Percentiles rank a stretch among this genome's conserved stretches.
Conservation (phyloP, 1,284 basidiomycete genomes). For the Ustilago tritici region DNA sequence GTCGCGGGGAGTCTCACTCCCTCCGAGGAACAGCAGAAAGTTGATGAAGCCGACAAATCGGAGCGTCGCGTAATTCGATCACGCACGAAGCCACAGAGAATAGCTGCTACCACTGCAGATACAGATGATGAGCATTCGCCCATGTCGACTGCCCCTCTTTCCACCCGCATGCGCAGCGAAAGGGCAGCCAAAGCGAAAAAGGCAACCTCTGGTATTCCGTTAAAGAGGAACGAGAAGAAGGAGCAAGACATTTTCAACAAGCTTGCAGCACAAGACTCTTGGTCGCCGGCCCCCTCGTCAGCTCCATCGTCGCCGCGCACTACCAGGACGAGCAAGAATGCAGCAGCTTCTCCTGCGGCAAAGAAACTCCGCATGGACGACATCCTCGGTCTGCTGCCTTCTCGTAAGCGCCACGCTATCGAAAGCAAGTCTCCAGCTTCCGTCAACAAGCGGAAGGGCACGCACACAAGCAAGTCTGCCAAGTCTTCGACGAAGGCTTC, state of each 20-base stretch:
- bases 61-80: conserved; percentile 10
- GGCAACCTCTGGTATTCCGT: conserved; percentile 10
- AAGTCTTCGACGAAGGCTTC: not conserved
- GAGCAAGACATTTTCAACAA: conserved; percentile 20
- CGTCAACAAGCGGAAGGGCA: conserved; percentile 5
- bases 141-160: not conserved
- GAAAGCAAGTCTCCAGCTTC: not conserved
- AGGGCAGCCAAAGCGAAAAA: not conserved
- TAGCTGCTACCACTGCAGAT: not conserved
- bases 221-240: conserved; percentile 25
- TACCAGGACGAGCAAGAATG: conserved; percentile 8
- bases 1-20: not conserved
- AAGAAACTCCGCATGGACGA: conserved; percentile 35
- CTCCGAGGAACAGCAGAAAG: not conserved
- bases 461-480: conserved; percentile 10
- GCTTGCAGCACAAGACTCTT: conserved; percentile 15
- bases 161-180: not conserved
- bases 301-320: conserved; percentile 13
- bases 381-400: conserved; percentile 19
- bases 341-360: conserved; percentile 1
- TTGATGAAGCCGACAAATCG: not conserved
- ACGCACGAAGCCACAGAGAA: conserved; percentile 13
- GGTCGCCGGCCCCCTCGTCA: conserved; percentile 14
- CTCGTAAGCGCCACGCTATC: conserved; percentile 3
- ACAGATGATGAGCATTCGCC: not conserved